These are phyloP conservation scores for Parietaria judaica DNA, from an alignment of 306 rosid genomes.

Conservation along the genomic window DNA sequence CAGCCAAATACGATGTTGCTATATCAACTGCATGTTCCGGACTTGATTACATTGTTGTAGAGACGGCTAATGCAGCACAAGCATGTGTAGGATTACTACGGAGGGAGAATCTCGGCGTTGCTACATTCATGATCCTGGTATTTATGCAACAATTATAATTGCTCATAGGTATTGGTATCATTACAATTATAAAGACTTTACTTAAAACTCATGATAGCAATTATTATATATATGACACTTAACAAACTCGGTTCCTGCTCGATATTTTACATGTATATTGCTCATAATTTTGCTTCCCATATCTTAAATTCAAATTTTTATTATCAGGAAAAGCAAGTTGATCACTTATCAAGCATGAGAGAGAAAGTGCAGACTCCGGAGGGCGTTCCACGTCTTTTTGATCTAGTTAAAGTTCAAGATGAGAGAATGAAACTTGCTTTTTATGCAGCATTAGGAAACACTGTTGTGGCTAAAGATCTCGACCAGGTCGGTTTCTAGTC, in stretches of 20 bases:
- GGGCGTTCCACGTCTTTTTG: conserved; percentile 87
- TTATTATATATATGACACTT: too few species aligned
- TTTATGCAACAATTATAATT: too few species aligned
- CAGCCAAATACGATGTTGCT: conserved; percentile 90
- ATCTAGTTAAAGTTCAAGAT: conserved; percentile 68
- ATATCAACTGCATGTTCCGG: conserved; percentile 90
- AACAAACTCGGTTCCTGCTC: neutral
- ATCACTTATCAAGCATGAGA: conserved; percentile 53
- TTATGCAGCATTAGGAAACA: conserved; percentile 64
- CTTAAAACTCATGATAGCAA: too few species aligned
- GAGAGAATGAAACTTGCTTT: conserved; percentile 92
- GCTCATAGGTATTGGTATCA: too few species aligned
- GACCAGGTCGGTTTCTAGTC: conserved; percentile 58
- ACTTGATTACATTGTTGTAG: conserved; percentile 93
- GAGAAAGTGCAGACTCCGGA: conserved; percentile 61
- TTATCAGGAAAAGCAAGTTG: conserved; percentile 77
- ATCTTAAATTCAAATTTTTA: neutral
- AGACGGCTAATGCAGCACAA: conserved; percentile 83
- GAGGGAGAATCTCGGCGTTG: conserved; percentile 80
- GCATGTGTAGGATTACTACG: conserved; percentile 87
- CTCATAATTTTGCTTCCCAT: neutral
- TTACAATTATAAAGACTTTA: too few species aligned
- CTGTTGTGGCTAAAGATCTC: conserved; percentile 83
- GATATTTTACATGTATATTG: neutral
- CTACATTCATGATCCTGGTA: conserved; percentile 97